Evolutionary conservation across 1,284 basidiomycete species (phyloP).

Genomic region (Pseudozyma pruni): DNA sequence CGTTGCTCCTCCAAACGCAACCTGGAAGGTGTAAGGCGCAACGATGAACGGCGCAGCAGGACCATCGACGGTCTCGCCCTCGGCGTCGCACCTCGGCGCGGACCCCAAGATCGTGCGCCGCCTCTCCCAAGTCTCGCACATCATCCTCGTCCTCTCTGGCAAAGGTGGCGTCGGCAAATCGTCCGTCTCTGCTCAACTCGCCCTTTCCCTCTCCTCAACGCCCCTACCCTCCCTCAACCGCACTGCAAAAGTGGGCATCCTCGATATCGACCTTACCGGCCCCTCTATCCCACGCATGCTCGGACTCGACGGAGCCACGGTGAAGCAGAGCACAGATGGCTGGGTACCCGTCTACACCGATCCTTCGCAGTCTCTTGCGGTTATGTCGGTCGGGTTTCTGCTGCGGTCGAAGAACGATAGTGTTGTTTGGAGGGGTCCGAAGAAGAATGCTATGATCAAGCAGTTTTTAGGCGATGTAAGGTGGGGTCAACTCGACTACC

Average conservation of each 20-base stretch:
- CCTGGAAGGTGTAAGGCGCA: background rate
- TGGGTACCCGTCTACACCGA: slow-evolving; percentile 92
- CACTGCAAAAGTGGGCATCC: slow-evolving; percentile 77
- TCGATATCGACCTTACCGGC: slow-evolving; percentile 96
- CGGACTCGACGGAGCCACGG: slow-evolving; percentile 82
- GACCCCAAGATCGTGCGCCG: slow-evolving; percentile 63
- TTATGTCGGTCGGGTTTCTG: slow-evolving; percentile 97
- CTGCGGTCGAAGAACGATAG: slow-evolving; percentile 88
- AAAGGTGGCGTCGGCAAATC: slow-evolving; percentile 99
- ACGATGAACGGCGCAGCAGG: slow-evolving; percentile 24
- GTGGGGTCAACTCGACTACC: slow-evolving; percentile 95
- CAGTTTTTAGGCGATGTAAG: slow-evolving; percentile 96
- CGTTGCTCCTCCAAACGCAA: too few species aligned
- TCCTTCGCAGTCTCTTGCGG: slow-evolving; percentile 75
- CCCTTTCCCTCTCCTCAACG: slow-evolving; percentile 75
- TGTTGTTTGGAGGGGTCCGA: slow-evolving; percentile 97
- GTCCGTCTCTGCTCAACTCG: slow-evolving; percentile 90
- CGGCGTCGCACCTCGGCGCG: slow-evolving; percentile 47
- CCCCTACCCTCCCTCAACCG: slow-evolving; percentile 3
- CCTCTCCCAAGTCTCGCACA: slow-evolving; percentile 77
- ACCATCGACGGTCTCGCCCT: slow-evolving; percentile 18
- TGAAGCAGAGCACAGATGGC: slow-evolving; percentile 84
- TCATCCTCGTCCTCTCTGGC: slow-evolving; percentile 92
- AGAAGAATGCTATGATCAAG: slow-evolving; percentile 99
- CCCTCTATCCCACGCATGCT: slow-evolving; percentile 98